phyloP scores from a whole-genome alignment of 164 flowering plant genomes.

The Dillenia turbinata region DNA sequence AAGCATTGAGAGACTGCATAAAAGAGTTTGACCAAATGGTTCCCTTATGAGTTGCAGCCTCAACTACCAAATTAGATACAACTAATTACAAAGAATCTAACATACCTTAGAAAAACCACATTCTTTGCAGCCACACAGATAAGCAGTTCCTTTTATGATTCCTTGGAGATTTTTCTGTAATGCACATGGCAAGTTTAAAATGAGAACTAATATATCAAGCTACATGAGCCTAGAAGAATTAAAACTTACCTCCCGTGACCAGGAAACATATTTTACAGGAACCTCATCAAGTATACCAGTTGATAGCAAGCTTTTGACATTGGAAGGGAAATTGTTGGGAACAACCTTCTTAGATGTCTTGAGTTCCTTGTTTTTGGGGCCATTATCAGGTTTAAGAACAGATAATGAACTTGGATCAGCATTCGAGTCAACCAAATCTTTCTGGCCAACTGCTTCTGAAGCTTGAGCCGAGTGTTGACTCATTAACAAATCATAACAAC shows the following conservation, averaged over 20 bases:
- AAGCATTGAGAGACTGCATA: slow-evolving; percentile 53
- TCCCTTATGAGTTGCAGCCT: no score
- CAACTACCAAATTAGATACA: neutral
- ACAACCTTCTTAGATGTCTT: slow-evolving; percentile 36
- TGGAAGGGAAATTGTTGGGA: slow-evolving; percentile 47
- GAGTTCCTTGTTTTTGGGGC: slow-evolving; percentile 12
- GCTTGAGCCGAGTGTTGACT: slow-evolving; percentile 24
- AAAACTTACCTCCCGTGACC: slow-evolving; percentile 50
- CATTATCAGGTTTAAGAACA: no score
- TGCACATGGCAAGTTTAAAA: neutral
- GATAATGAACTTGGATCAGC: slow-evolving; percentile 4
- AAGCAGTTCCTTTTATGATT: slow-evolving; percentile 46
- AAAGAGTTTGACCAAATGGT: neutral
- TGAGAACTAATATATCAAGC: no score
- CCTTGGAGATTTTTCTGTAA: slow-evolving; percentile 46
- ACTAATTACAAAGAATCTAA: neutral
- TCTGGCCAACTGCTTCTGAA: slow-evolving; percentile 15
- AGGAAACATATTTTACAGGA: slow-evolving; percentile 56
- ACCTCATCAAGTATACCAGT: slow-evolving; percentile 68
- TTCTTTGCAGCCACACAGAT: slow-evolving; percentile 44
- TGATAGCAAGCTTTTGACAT: slow-evolving; percentile 47
- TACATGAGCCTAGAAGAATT: no score
- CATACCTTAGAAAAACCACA: slow-evolving; percentile 38
- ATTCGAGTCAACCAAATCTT: slow-evolving; percentile 17
- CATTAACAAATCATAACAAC: slow-evolving; percentile 29